Evolutionary conservation across 257 asterid species (phyloP), one percentile per base, ranked within the genome.

Genomic region (Euphrasia confusa): DNA sequence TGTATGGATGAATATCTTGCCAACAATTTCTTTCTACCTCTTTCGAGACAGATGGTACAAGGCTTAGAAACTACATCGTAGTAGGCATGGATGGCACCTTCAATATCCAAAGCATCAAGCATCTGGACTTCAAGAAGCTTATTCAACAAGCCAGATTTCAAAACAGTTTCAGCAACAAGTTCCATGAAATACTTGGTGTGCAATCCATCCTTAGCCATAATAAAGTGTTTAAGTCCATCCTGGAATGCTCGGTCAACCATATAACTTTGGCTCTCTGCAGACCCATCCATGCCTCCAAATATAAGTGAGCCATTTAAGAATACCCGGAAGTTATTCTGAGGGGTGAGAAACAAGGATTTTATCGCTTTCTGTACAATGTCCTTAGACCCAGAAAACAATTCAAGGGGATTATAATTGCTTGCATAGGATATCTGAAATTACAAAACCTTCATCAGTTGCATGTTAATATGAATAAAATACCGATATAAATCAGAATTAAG

Each of bases 31-130:
- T 65, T 72, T 68, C 72, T 76, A 71, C 74, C 78, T 66, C 67
- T 72, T 64, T 54, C 67, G 47, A 45, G 76, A 71, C 97, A 93
- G 61, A 83, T 85, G 63, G 8, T 10, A 65, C 99, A 93, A 65
- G 90, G 88, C 74, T 80, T 74, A 67, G 89, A 81, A 65, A 80
- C 72, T 58, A 89, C 26, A 47, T 89, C 81, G 70, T 89, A 89
- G 74, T 93, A 93, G 56, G 84, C 89, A 75, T 93, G 99, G 76
- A 89, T 87, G 33, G 94, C 95, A 33, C 96, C 99, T 82, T 93
- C 99, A 47, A 89, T 78, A 68, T 93, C 99, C 54, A 80, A 47
- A 40, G 54, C 54, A 76, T 93, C 99, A 33, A 83, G 91, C 79
- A 83, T 93, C 76, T 93, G 97, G 49, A 85, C 90, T 76, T 89